Evolutionary conservation across 2,329 filamentous ascomycete species (phyloP).

Genomic region (Epichloe sibirici): DNA sequence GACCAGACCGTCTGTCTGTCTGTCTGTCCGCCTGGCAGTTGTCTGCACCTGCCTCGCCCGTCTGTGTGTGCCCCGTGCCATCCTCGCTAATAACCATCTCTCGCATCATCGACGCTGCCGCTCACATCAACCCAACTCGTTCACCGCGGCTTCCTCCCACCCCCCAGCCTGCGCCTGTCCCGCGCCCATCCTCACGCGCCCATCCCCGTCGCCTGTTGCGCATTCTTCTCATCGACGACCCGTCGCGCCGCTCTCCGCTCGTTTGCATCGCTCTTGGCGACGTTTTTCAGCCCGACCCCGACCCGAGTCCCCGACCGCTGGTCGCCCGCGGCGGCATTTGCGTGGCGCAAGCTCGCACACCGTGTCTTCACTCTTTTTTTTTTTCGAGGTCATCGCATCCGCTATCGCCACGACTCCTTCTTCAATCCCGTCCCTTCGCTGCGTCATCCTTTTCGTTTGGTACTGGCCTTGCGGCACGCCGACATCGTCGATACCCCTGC

Average conservation of each 20-base stretch:
- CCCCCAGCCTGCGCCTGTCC: not conserved
- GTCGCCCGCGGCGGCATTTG: conserved; percentile 11
- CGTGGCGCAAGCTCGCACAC: conserved; percentile 20
- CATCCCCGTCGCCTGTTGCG: not conserved
- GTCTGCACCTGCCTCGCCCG: not conserved
- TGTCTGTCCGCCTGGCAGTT: not conserved
- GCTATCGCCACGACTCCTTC: conserved; percentile 2
- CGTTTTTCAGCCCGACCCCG: not conserved
- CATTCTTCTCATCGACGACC: not conserved
- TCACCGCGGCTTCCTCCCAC: not conserved
- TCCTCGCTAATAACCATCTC: conserved; percentile 1
- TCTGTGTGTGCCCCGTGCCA: not conserved
- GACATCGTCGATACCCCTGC: not conserved
- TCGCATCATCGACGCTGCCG: conserved; percentile 3
- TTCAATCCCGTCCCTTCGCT: not conserved
- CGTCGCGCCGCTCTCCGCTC: not conserved
- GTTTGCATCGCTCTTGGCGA: conserved; percentile 1
- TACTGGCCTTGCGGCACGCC: conserved; percentile 1
- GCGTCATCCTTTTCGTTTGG: not conserved
- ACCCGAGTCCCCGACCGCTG: conserved; percentile 6
- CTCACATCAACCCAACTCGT: not conserved
- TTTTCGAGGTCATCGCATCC: conserved; percentile 1
- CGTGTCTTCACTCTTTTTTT: conserved; percentile 8
- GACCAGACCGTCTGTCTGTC: not conserved
- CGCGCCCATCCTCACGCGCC: not conserved